phyloP scores from a whole-genome alignment of 2,329 filamentous ascomycete species.

The Didymella pinodella region DNA sequence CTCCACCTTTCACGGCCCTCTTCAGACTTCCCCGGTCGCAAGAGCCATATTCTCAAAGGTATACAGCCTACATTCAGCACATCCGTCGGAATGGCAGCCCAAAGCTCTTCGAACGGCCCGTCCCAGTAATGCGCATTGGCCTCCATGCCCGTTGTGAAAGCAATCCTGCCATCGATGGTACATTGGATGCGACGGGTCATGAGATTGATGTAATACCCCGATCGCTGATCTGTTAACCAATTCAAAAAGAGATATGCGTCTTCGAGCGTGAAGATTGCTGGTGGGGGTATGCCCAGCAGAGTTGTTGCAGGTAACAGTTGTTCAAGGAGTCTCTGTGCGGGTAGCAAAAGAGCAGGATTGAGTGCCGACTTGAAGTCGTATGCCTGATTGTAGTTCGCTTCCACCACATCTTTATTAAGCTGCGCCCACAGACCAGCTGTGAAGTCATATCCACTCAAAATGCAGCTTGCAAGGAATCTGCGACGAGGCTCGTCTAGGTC shows the following conservation, averaged over 20 bases:
- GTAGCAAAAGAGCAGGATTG: neutral
- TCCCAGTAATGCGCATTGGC: slow-evolving; percentile 19
- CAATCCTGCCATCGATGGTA: slow-evolving; percentile 1
- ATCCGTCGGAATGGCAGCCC: slow-evolving; percentile 23
- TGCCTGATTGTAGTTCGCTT: slow-evolving; percentile 24
- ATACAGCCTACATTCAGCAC: slow-evolving; percentile 20
- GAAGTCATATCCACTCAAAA: slow-evolving; percentile 20
- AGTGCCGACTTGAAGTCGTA: slow-evolving; percentile 14
- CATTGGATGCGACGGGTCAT: slow-evolving; percentile 9
- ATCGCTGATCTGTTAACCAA: slow-evolving; percentile 29
- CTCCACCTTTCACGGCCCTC: slow-evolving; percentile 13
- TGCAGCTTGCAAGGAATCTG: slow-evolving; percentile 26
- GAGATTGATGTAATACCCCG: slow-evolving; percentile 24
- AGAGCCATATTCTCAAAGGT: slow-evolving; percentile 22
- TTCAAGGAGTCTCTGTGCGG: slow-evolving; percentile 9
- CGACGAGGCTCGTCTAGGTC: slow-evolving; percentile 16
- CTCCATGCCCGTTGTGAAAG: slow-evolving; percentile 9
- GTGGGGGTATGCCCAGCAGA: neutral
- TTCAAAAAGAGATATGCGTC: slow-evolving; percentile 27
- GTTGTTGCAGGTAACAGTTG: slow-evolving; percentile 6
- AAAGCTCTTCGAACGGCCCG: slow-evolving; percentile 13
- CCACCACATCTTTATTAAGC: slow-evolving; percentile 21
- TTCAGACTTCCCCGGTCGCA: slow-evolving; percentile 15
- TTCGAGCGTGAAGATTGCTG: slow-evolving; percentile 8
- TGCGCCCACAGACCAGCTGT: slow-evolving; percentile 26